phyloP scores from a whole-genome alignment of 495 filamentous ascomycete genomes.

The Pyronema omphalodes region DNA sequence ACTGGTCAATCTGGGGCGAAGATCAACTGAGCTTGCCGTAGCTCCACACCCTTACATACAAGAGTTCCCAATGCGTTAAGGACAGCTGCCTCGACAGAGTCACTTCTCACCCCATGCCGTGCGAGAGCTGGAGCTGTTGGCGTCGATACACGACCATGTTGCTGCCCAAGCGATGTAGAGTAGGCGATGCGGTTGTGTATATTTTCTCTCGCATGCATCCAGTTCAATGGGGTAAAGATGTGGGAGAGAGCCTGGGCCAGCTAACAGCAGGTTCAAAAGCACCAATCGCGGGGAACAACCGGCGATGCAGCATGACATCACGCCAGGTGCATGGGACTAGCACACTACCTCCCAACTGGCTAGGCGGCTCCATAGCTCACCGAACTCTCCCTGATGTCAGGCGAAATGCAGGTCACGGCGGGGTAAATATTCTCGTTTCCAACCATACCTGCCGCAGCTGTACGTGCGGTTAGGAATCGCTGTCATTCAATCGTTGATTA shows the following conservation, averaged over 20 bases:
- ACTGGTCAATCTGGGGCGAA: not conserved
- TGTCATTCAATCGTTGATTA: too few species aligned
- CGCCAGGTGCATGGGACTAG: not conserved
- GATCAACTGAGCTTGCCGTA: not conserved
- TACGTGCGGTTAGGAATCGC: too few species aligned
- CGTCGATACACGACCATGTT: not conserved
- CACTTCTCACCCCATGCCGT: not conserved
- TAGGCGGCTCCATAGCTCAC: not conserved
- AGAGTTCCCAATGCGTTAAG: too few species aligned
- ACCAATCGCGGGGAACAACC: not conserved
- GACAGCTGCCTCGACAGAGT: not conserved
- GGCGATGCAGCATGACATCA: not conserved
- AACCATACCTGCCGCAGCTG: not conserved
- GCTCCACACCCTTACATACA: too few species aligned
- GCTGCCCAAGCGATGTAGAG: not conserved
- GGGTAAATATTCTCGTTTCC: not conserved
- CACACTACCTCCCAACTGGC: not conserved
- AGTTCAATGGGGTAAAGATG: not conserved
- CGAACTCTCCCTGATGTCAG: not conserved
- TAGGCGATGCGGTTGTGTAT: not conserved
- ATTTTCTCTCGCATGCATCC: not conserved
- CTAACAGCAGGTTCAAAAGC: not conserved
- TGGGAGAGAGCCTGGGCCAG: not conserved
- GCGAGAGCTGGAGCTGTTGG: not conserved
- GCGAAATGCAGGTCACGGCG: not conserved